Conservation (phyloP, 208 protist genomes). For the Acanthamoeba sp. region DNA sequence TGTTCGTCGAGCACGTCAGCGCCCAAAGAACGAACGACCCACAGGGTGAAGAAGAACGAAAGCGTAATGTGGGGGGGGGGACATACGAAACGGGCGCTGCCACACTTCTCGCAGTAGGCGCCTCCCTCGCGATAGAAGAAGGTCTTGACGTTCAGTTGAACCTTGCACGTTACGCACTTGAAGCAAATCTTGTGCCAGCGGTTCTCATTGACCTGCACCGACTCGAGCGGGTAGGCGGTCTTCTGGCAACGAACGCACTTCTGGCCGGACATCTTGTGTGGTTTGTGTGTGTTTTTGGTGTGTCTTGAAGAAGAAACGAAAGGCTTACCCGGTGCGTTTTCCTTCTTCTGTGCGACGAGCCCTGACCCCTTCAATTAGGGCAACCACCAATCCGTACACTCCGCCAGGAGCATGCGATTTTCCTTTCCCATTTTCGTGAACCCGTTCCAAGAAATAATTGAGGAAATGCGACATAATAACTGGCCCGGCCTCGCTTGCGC, state of each 20-base stretch:
- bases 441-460: background rate
- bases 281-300: background rate
- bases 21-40: background rate
- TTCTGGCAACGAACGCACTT: conserved; percentile 30
- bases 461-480: background rate
- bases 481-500: background rate
- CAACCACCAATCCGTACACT: background rate
- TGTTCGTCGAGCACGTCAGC: background rate
- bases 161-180: conserved; percentile 35
- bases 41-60: background rate
- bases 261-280: conserved; percentile 22
- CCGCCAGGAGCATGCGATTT: too few species aligned
- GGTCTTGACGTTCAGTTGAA: conserved; percentile 49
- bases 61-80: background rate
- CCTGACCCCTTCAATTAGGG: background rate
- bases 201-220: conserved; percentile 32
- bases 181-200: conserved; percentile 58
- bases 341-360: too few species aligned
- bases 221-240: conserved; percentile 37
- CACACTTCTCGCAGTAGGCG: conserved; percentile 38
- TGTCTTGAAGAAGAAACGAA: too few species aligned
- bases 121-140: conserved; percentile 32
- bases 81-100: conserved; percentile 51
- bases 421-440: too few species aligned
- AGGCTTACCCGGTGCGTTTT: too few species aligned